phyloP scores from a whole-genome alignment of 805 yeast genomes.

The Sugiyamaella smithiae region DNA sequence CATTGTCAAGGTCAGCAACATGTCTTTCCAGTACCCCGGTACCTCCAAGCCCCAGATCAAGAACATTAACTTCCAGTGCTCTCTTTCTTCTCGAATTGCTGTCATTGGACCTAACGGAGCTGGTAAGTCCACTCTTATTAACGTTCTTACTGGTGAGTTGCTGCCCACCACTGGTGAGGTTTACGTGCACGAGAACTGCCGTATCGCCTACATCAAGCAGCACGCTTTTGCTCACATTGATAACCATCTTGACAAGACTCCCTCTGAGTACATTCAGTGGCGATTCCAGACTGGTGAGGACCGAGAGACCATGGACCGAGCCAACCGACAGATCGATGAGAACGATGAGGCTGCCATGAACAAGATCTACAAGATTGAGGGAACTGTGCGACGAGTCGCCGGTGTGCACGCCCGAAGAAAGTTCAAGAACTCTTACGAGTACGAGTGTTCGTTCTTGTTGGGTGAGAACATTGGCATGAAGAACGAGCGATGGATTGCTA shows the following conservation, averaged over 20 bases:
- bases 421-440: constrained; percentile 99
- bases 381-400: constrained; percentile 95
- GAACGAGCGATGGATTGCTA: constrained; percentile 99
- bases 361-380: constrained; percentile 98
- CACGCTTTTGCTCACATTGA: constrained; percentile 99
- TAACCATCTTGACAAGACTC: constrained; percentile 97
- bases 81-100: constrained; percentile 98
- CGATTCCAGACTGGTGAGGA: constrained; percentile 99
- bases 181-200: constrained; percentile 98
- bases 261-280: constrained; percentile 99
- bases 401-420: constrained; percentile 96
- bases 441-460: constrained; percentile 94
- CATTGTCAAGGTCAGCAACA: constrained; percentile 94
- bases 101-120: constrained; percentile 99
- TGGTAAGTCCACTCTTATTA: constrained; percentile 94
- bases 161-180: constrained; percentile 98
- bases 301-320: constrained; percentile 99
- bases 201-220: constrained; percentile 99
- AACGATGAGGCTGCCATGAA: constrained; percentile 97
- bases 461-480: constrained; percentile 99
- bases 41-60: constrained; percentile 90
- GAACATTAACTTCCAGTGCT: constrained; percentile 97
- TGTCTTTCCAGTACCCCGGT: constrained; percentile 99
- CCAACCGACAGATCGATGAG: constrained; percentile 97
- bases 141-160: constrained; percentile 97